phyloP scores from a whole-genome alignment of 2,329 filamentous ascomycete genomes.

The Raffaelea arxii region DNA sequence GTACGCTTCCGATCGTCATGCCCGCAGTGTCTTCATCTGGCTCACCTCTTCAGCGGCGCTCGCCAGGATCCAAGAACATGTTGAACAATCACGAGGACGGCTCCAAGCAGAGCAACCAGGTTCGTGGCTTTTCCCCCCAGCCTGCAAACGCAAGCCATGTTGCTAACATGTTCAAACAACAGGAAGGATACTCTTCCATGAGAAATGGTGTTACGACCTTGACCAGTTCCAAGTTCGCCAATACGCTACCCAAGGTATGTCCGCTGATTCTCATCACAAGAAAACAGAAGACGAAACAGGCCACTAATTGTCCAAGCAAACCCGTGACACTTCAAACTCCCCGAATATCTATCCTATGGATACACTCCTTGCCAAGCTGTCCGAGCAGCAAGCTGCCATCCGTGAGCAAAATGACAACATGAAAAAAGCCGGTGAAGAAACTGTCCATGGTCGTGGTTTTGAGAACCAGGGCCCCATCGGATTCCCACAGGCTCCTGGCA shows the following conservation, averaged over 20 bases:
- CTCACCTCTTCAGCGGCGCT: constrained; percentile 30
- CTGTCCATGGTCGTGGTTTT: constrained; percentile 22
- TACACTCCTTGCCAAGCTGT: constrained; percentile 61
- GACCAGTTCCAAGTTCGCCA: constrained; percentile 43
- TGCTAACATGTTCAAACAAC: background rate
- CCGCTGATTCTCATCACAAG: background rate
- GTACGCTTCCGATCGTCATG: constrained; percentile 21
- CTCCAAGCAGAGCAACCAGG: constrained; percentile 18
- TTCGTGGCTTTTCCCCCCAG: too few relatives aligned
- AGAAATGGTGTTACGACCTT: constrained; percentile 39
- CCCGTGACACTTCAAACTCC: constrained; percentile 27
- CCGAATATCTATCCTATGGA: constrained; percentile 51
- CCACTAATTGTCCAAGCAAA: constrained; percentile 32
- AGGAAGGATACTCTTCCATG: constrained; percentile 12
- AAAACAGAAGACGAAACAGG: background rate
- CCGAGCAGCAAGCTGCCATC: constrained; percentile 57
- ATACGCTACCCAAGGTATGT: constrained; percentile 41
- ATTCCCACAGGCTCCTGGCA: constrained; percentile 32
- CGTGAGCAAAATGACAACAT: constrained; percentile 48
- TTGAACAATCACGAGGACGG: constrained; percentile 27
- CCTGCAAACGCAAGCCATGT: constrained; percentile 4
- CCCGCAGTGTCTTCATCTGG: constrained; percentile 28
- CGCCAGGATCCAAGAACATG: constrained; percentile 24
- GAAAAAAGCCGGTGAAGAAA: constrained; percentile 29
- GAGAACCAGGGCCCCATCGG: constrained; percentile 46